These are phyloP conservation scores for Lichtheimia hyalospora DNA, from an alignment of 371 early-diverging fungal genomes.

Conservation along the genomic window DNA sequence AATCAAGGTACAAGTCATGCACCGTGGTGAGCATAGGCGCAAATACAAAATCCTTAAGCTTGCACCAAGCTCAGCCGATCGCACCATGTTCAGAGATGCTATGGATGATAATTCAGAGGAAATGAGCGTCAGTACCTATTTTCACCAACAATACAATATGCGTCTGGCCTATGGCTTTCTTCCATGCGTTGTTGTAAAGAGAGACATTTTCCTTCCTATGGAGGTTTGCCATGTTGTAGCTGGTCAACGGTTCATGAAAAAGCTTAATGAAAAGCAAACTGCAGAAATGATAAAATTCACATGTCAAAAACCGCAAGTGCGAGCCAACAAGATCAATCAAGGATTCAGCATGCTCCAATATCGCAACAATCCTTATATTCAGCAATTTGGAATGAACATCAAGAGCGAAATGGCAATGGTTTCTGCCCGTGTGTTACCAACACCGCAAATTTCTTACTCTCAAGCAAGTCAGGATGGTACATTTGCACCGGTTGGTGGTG, in stretches of 20 bases:
- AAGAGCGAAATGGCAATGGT: constrained; percentile 56
- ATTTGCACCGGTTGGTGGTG: constrained; percentile 77
- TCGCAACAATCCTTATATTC: constrained; percentile 56
- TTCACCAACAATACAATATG: constrained; percentile 69
- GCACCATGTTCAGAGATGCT: constrained; percentile 65
- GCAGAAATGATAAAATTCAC: constrained; percentile 95
- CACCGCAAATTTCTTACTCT: constrained; percentile 80
- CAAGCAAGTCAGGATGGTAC: constrained; percentile 53
- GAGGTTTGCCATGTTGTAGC: constrained; percentile 88
- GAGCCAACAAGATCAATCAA: constrained; percentile 63
- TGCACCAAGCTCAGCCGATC: constrained; percentile 64
- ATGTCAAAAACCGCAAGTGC: constrained; percentile 77
- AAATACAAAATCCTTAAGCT: constrained; percentile 71
- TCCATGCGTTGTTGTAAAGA: constrained; percentile 84
- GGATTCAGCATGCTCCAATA: constrained; percentile 54
- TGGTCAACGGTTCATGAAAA: constrained; percentile 81
- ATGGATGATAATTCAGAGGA: constrained; percentile 35
- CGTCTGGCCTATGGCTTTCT: constrained; percentile 74
- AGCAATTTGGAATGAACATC: constrained; percentile 73
- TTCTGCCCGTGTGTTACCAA: constrained; percentile 74
- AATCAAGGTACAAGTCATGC: constrained; percentile 71
- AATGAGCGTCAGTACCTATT: constrained; percentile 79
- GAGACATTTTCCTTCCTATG: constrained; percentile 75
- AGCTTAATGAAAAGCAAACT: constrained; percentile 85
- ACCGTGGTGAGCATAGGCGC: constrained; percentile 70